Evolutionary conservation across 2,329 filamentous ascomycete species (phyloP).

Genomic region (Balansia obtecta): DNA sequence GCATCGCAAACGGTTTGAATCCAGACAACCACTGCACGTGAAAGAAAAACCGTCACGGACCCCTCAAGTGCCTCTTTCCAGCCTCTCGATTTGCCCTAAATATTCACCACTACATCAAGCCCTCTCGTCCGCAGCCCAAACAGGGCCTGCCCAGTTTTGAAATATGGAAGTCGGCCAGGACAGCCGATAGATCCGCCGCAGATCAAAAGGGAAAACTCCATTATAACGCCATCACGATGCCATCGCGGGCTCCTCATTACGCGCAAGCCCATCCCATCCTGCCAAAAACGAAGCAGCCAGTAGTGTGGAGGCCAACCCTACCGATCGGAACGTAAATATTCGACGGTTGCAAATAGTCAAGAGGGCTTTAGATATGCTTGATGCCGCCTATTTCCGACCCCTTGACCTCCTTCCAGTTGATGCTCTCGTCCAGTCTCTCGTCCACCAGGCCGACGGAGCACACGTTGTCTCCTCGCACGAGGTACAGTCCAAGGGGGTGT

Average conservation of each 20-base stretch:
- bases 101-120: too few relatives aligned
- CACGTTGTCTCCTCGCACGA: slow-evolving; percentile 91
- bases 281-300: neutral
- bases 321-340: too few relatives aligned
- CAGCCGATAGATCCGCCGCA: neutral
- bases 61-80: too few relatives aligned
- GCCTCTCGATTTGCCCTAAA: too few relatives aligned
- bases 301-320: neutral
- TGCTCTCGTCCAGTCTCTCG: slow-evolving; percentile 75
- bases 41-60: too few relatives aligned
- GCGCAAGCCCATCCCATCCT: neutral
- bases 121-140: too few relatives aligned
- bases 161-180: neutral
- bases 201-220: slow-evolving; percentile 1
- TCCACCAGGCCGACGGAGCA: slow-evolving; percentile 83
- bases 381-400: slow-evolving; percentile 73
- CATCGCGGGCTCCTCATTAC: neutral
- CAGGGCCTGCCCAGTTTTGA: neutral
- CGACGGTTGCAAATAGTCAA: neutral
- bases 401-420: slow-evolving; percentile 86
- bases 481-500: slow-evolving; percentile 75
- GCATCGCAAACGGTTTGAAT: too few relatives aligned
- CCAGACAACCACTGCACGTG: too few relatives aligned
- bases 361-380: slow-evolving; percentile 48
- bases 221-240: slow-evolving; percentile 10